Conservation (phyloP, 805 yeast species). For the Pichia thaimueangensis region DNA sequence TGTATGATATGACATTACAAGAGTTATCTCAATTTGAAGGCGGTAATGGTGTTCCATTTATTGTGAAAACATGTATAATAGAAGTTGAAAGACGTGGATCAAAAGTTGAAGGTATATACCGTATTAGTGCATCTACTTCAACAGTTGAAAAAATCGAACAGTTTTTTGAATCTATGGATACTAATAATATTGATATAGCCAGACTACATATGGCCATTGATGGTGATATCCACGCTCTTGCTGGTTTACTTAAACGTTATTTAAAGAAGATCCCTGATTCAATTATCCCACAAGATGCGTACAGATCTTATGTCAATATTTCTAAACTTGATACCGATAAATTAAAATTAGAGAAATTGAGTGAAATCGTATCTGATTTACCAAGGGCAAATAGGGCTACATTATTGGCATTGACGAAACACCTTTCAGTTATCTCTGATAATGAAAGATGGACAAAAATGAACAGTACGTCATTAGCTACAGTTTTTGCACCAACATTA, state of each 20-base stretch:
- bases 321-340: constrained; percentile 29
- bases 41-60: constrained; percentile 51
- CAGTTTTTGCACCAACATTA: constrained; percentile 92
- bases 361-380: constrained; percentile 40
- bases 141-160: constrained; percentile 43
- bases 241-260: constrained; percentile 83
- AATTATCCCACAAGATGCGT: constrained; percentile 61
- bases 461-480: constrained; percentile 76
- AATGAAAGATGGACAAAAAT: constrained; percentile 60
- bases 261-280: constrained; percentile 82
- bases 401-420: constrained; percentile 51
- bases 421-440: constrained; percentile 54
- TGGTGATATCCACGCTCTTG: constrained; percentile 75
- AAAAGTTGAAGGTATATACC: constrained; percentile 77
- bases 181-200: constrained; percentile 24
- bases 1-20: constrained; percentile 51
- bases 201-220: constrained; percentile 20
- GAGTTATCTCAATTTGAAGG: constrained; percentile 58
- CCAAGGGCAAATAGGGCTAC: constrained; percentile 66
- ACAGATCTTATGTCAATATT: constrained; percentile 59
- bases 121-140: constrained; percentile 80
- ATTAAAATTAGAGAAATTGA: constrained; percentile 38
- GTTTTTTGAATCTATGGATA: constrained; percentile 29
- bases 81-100: constrained; percentile 78
- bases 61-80: constrained; percentile 62